Percentiles rank a stretch among this genome's conserved stretches.
These are phyloP conservation scores for Echeveria elegans DNA, from an alignment of 164 flowering plant species.

Conservation along the genomic window DNA sequence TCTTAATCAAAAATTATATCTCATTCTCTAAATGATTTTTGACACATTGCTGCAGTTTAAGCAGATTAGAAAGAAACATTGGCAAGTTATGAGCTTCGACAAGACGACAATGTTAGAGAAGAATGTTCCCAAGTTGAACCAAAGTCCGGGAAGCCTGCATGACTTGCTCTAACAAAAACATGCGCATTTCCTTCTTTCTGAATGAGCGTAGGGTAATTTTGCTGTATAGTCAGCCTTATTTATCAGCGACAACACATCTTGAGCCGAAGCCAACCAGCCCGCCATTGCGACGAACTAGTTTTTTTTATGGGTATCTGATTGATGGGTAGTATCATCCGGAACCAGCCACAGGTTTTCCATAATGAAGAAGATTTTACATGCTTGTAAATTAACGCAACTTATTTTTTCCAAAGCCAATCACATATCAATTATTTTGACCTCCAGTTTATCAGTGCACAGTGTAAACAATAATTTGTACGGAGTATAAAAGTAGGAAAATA, in stretches of 20 bases:
- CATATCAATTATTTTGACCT: no score
- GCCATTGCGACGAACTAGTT: not conserved
- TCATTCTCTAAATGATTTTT: not conserved
- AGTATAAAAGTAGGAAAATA: no score
- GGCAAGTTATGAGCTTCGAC: constrained; percentile 38
- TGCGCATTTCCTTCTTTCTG: not conserved
- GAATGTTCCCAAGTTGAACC: constrained; percentile 19
- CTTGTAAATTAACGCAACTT: no score
- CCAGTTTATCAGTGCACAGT: no score
- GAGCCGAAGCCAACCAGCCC: not conserved
- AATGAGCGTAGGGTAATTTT: not conserved
- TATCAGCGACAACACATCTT: not conserved
- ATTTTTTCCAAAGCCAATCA: no score
- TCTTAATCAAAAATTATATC: not conserved
- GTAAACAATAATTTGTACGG: no score
- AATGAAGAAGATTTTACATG: no score
- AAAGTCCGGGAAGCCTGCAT: not conserved
- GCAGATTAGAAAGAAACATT: constrained; percentile 27
- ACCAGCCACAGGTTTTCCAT: no score
- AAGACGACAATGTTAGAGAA: constrained; percentile 50
- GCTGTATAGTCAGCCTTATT: not conserved
- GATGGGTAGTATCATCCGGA: no score
- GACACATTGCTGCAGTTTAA: constrained; percentile 30
- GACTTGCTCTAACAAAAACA: not conserved
- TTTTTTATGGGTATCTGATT: no score